Evolutionary conservation across 306 rosid species (phyloP).

Genomic region (Castanospermum australe): DNA sequence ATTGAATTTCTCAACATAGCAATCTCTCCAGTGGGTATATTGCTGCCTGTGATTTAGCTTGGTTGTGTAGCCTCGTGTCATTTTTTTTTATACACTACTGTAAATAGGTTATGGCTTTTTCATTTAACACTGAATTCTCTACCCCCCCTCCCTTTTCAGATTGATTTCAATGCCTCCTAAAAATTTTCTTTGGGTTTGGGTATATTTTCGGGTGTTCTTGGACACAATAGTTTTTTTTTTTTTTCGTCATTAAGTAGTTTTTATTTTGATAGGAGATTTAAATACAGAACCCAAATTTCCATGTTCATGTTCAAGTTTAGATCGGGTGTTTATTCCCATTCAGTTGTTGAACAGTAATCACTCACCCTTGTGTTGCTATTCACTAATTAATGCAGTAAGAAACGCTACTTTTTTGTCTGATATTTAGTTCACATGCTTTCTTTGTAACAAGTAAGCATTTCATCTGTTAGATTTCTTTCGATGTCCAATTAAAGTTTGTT

Average conservation of each 20-base stretch:
- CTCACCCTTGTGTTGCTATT: neutral
- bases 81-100: neutral
- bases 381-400: conserved; percentile 12
- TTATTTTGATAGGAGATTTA: neutral
- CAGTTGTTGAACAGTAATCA: conserved; percentile 1
- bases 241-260: neutral
- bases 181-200: neutral
- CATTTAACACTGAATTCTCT: neutral
- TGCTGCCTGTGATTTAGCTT: neutral
- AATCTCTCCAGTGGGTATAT: neutral
- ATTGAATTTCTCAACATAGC: neutral
- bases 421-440: neutral
- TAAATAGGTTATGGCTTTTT: neutral
- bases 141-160: neutral
- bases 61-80: neutral
- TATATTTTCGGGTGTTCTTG: neutral
- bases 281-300: neutral
- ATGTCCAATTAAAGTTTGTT: conserved; percentile 10
- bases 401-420: neutral
- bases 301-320: conserved; percentile 15
- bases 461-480: neutral
- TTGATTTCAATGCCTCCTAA: conserved; percentile 6
- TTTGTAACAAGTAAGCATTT: neutral
- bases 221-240: neutral
- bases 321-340: conserved; percentile 2